Evolutionary conservation across 2,329 filamentous ascomycete genomes (phyloP), one percentile per base, ranked within the genome.

Genomic region (Aureobasidium sp.): DNA sequence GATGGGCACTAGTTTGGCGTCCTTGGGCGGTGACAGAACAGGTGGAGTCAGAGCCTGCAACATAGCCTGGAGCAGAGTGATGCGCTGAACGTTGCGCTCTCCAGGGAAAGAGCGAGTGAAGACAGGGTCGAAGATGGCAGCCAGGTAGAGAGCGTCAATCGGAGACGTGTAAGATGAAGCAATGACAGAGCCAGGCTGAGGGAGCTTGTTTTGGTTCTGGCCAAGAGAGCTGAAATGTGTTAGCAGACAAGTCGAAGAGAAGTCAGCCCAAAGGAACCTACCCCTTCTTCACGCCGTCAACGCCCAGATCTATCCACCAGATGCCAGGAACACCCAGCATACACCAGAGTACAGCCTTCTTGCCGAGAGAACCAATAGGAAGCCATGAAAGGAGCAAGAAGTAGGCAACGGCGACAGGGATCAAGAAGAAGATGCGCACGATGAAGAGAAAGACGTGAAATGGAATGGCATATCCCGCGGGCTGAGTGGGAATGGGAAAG

Each of bases 281-380:
- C 77, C 94, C 94, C 77, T 91, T 90, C 76, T 90, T 92, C 60
- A 99, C 94, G 63, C 93, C 93, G 73, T 99, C 94, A 67, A 99
- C 90, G 74, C 97, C 93, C n/a, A 99, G 79, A 75, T 99, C 94
- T 62, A 97, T 87, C 93, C 93, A 97, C 91, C 92, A 97, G 62
- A 99, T 90, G 31, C 94, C 93, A 0, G 92, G 91, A 63, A 96
- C 88, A 40, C 86, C 88, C 68, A 99, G 83, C 66, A 97, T 83
- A 64, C 85, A 83, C 93, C 94, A 97, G 59, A 97, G 78, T 53
- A 91, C 85, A 14, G 89, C 85, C 76, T 97, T 97, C 70, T 91
- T 91, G 47, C 86, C 76, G 37, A 86, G 70, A 9, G 82, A 81
- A 1, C 85, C 85, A 11, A 88, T 80, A 0, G 91, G 91, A 15